Evolutionary conservation across 2,329 filamentous ascomycete species (phyloP).

Genomic region (Aphanoascus verrucosus): DNA sequence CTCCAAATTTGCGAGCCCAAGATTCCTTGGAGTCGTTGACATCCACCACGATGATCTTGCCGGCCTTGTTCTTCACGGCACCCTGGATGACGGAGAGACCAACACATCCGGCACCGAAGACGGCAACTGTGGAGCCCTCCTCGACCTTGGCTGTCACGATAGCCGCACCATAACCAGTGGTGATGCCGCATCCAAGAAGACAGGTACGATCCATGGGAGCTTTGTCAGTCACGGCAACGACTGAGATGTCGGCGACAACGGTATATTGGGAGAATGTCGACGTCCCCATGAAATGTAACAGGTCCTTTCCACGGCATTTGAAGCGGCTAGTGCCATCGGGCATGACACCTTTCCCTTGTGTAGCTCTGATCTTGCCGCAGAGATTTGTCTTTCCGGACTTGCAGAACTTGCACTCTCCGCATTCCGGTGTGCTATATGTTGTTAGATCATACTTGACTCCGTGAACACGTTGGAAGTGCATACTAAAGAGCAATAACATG

Average conservation of each 20-base stretch:
- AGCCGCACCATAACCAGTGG: slow-evolving; percentile 92
- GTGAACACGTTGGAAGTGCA: slow-evolving; percentile 19
- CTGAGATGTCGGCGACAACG: slow-evolving; percentile 95
- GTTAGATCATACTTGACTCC: not conserved
- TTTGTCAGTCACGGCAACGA: slow-evolving; percentile 80
- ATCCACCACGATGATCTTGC: slow-evolving; percentile 54
- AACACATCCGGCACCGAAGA: slow-evolving; percentile 94
- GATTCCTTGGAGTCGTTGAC: slow-evolving; percentile 84
- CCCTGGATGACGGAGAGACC: slow-evolving; percentile 93
- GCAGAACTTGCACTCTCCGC: slow-evolving; percentile 98
- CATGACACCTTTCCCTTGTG: slow-evolving; percentile 93
- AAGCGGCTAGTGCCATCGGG: slow-evolving; percentile 93
- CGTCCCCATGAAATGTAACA: slow-evolving; percentile 98
- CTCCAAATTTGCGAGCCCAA: slow-evolving; percentile 90
- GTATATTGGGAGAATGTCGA: slow-evolving; percentile 99
- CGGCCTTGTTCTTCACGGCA: slow-evolving; percentile 69
- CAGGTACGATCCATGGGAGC: slow-evolving; percentile 95
- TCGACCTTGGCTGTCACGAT: slow-evolving; percentile 88
- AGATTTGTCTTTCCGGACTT: slow-evolving; percentile 98
- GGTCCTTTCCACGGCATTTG: slow-evolving; percentile 85
- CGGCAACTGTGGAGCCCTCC: slow-evolving; percentile 74
- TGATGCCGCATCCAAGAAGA: slow-evolving; percentile 94
- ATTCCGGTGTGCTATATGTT: slow-evolving; percentile 78
- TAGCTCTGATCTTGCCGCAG: slow-evolving; percentile 96
- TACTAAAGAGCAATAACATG: slow-evolving; percentile 83